A percentile compares a stretch with the other conserved stretches of the same genome.
phyloP scores from a whole-genome alignment of 441 rosid species.

The Flueggea neowawraea region DNA sequence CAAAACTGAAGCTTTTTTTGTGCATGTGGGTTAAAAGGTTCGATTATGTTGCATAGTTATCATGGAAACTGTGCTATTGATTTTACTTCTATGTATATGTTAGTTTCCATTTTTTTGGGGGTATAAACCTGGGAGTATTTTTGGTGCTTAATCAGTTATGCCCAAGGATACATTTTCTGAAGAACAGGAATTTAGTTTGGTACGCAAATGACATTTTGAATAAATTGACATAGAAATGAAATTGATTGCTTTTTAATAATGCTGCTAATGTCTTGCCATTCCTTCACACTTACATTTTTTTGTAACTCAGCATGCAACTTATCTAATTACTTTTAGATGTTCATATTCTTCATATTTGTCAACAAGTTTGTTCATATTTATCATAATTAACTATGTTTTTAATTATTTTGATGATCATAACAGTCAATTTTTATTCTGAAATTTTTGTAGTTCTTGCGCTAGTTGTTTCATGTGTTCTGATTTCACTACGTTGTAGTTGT shows the following conservation, averaged over 20 bases:
- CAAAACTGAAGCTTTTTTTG: no score
- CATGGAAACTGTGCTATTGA: no score
- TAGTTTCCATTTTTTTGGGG: no score
- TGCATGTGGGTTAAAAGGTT: no score
- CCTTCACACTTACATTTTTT: not conserved
- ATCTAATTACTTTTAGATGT: not conserved
- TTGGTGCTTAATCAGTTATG: not conserved
- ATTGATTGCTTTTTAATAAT: not conserved
- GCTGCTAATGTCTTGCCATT: not conserved
- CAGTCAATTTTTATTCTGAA: no score
- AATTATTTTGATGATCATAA: no score
- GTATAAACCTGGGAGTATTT: not conserved
- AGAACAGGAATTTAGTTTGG: not conserved
- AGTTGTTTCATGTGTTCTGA: not conserved
- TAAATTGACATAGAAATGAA: not conserved
- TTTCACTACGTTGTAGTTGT: conserved; percentile 50
- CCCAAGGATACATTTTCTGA: not conserved
- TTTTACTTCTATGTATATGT: no score
- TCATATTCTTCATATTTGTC: no score
- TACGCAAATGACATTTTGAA: not conserved
- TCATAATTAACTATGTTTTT: no score
- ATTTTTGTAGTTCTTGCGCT: no score
- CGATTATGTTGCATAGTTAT: no score
- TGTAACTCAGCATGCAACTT: not conserved
- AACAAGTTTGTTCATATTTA: no score